These are phyloP conservation scores for Penicillium frequentans DNA, from an alignment of 2,329 filamentous ascomycete species.

Conservation along the genomic window DNA sequence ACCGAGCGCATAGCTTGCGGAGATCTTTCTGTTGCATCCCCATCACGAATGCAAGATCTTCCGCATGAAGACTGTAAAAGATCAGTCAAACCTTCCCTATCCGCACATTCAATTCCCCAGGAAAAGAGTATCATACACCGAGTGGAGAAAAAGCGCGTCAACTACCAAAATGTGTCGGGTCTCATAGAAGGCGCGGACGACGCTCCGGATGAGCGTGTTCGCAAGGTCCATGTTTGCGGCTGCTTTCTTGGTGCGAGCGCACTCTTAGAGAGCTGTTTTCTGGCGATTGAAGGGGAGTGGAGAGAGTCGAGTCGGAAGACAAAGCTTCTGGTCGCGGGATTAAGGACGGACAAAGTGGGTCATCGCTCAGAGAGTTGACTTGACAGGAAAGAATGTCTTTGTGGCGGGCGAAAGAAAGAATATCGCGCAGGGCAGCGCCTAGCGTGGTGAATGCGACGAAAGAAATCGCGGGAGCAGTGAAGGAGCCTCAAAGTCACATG, in stretches of 20 bases:
- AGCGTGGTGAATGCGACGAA: conserved; percentile 5
- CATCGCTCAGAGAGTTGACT: conserved; percentile 5
- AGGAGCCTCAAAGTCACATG: conserved; percentile 3
- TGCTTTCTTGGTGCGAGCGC: background rate
- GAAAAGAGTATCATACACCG: conserved; percentile 53
- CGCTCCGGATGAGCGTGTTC: conserved; percentile 80
- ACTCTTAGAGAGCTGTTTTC: background rate
- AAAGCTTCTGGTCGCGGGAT: conserved; percentile 12
- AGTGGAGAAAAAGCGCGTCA: conserved; percentile 75
- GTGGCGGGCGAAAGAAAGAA: conserved; percentile 1
- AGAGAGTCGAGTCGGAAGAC: conserved; percentile 8
- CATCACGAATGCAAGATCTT: conserved; percentile 83
- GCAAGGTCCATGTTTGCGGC: conserved; percentile 59
- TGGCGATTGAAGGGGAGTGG: background rate
- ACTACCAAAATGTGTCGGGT: conserved; percentile 80
- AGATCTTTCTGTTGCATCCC: conserved; percentile 89
- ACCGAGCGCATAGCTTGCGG: conserved; percentile 80
- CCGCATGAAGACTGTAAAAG: conserved; percentile 68
- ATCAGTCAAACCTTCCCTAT: conserved; percentile 13
- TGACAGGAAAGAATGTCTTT: background rate
- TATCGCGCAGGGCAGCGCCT: conserved; percentile 6
- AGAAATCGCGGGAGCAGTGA: background rate
- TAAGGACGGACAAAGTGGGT: conserved; percentile 7
- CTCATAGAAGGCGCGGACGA: conserved; percentile 82
- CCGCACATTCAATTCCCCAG: background rate